A percentile compares a stretch with the other conserved stretches of the same genome.
These are phyloP conservation scores for Alternaria arborescens DNA, from an alignment of 2,329 filamentous ascomycete species.

Conservation along the genomic window DNA sequence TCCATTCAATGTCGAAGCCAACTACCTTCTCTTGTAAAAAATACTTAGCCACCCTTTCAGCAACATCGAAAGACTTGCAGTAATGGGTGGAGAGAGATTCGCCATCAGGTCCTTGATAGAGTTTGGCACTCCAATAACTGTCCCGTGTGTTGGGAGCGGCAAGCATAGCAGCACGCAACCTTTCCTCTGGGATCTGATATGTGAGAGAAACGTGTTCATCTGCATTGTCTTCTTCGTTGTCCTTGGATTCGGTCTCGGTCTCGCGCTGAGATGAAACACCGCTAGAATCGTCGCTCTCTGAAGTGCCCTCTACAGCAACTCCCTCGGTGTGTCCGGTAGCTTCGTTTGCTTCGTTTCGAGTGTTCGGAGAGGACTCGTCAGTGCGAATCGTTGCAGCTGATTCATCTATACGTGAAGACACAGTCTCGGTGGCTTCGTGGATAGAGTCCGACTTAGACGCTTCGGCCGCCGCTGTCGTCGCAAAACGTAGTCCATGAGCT, in stretches of 20 bases:
- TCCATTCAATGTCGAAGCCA: constrained; percentile 95
- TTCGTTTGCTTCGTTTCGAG: background rate
- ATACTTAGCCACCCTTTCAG: constrained; percentile 72
- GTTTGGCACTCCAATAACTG: constrained; percentile 70
- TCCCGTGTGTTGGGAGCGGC: constrained; percentile 41
- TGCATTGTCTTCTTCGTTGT: constrained; percentile 16
- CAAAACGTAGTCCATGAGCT: constrained; percentile 19
- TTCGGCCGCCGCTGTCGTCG: constrained; percentile 10
- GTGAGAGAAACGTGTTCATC: constrained; percentile 36
- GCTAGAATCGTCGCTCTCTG: background rate
- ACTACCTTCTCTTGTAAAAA: constrained; percentile 75
- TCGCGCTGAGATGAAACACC: constrained; percentile 1
- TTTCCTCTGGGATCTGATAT: constrained; percentile 45
- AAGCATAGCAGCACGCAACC: constrained; percentile 38
- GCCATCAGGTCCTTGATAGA: constrained; percentile 68
- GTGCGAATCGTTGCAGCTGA: background rate
- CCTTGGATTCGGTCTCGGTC: constrained; percentile 1
- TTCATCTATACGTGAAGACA: background rate
- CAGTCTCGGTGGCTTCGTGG: background rate
- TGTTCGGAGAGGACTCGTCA: background rate
- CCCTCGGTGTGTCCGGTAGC: background rate
- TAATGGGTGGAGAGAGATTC: constrained; percentile 76
- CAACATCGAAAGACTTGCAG: constrained; percentile 71
- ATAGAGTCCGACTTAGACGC: background rate
- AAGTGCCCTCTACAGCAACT: background rate